Evolutionary conservation across 106 monocot genomes (phyloP), one percentile per base, ranked within the genome.

Genomic region (Dendrobium nobile): DNA sequence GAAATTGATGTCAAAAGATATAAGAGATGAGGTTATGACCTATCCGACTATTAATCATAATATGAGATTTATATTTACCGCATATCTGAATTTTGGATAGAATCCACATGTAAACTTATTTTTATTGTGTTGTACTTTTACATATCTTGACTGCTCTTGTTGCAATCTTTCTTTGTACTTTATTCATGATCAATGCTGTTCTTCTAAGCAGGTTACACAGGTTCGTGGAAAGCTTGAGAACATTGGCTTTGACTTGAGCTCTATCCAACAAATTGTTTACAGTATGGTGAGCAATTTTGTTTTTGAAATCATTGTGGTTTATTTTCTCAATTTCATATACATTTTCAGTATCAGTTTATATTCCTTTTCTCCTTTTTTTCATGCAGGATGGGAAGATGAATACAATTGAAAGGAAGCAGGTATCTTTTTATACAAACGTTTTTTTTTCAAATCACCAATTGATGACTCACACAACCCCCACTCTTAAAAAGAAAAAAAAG

Each of bases 351-450:
- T 33, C 40, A 48, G 27, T 74, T 70, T 74, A 18, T n/a, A 15
- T 76, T 48, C 22, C 48, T 15, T 51, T 22, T 10, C 4, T 75
- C 3, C 20, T 41, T 48, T 76, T 76, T 15, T 48, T 68, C 44
- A 27, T 85, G 79, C 85, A 96, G 96, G 83, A 90, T 92, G 96
- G 84, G 11, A 93, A 92, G 85, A 88, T 93, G 86, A 85, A 74
- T 82, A 72, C 89, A 77, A 91, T 96, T 47, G 92, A 96, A 84
- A 87, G 84, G 67, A 93, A 94, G 72, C 96, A 92, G 96, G 96
- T 96, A 78, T 78, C 5, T 58, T 51, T 77, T 76, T 37, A 37
- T 37, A 37, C 37, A 37, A 37, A 37, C 37, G 37, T 37, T 37
- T 37, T 37, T 37, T 37, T 37, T 37, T 37, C 31, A 37, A 37